Percentiles rank a stretch among this genome's conserved stretches.
phyloP scores from a whole-genome alignment of 371 early-diverging fungal genomes.

The Zopfochytrium polystomum region DNA sequence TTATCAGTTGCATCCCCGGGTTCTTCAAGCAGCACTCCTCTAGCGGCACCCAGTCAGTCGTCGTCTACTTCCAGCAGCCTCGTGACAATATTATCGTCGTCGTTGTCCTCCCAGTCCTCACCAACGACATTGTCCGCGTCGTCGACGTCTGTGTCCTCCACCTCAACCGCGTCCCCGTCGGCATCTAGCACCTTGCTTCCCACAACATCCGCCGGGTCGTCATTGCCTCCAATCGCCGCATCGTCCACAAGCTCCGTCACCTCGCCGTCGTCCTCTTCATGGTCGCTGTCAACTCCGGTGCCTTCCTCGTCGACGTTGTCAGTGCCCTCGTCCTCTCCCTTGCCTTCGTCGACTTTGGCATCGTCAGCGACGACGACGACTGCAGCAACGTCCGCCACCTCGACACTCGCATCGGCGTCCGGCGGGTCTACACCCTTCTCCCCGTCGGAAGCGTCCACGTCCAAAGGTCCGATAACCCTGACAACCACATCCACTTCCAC shows the following conservation, averaged over 20 bases:
- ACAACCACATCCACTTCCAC: no score
- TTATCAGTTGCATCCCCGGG: neutral
- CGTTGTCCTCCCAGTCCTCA: neutral
- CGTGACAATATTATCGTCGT: neutral
- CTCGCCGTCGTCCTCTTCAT: neutral
- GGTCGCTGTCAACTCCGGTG: neutral
- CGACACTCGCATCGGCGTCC: neutral
- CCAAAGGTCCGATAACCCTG: no score
- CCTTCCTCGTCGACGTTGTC: neutral
- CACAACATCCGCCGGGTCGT: no score
- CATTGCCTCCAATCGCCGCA: no score
- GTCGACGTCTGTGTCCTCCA: neutral
- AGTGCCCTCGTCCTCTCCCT: neutral
- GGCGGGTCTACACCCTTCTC: neutral
- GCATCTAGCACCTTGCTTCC: neutral
- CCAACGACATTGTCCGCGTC: neutral
- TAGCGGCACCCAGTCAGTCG: neutral
- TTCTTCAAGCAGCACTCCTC: neutral
- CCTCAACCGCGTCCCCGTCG: neutral
- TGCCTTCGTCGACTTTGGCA: neutral
- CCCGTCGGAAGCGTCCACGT: no score
- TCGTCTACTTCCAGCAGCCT: neutral
- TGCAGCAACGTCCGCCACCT: neutral
- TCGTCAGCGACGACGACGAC: neutral
- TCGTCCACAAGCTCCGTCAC: slow-evolving; percentile 3